phyloP scores from a whole-genome alignment of 495 filamentous ascomycete species.

The Letharia columbiana region DNA sequence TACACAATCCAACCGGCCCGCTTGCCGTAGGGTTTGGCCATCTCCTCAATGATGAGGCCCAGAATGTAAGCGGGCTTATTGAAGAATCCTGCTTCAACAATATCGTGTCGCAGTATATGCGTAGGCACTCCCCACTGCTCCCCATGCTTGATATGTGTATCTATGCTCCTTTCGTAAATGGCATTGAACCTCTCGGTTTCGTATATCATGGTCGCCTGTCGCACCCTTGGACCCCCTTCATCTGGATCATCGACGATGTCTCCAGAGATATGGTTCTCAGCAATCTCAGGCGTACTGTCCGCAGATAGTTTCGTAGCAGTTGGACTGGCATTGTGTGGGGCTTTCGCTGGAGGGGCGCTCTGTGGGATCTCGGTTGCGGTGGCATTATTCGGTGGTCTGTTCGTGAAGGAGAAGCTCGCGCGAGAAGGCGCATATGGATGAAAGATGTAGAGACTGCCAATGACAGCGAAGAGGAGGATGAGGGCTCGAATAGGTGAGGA shows the following conservation, averaged over 20 bases:
- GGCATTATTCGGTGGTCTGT: not conserved
- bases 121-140: slow-evolving; percentile 33
- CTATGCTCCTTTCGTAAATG: slow-evolving; percentile 36
- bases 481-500: not conserved
- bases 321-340: not conserved
- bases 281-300: not conserved
- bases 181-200: slow-evolving; percentile 17
- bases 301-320: not conserved
- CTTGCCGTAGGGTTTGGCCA: slow-evolving; percentile 32
- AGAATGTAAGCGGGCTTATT: slow-evolving; percentile 39
- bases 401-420: not conserved
- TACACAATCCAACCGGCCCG: slow-evolving; percentile 41
- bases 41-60: slow-evolving; percentile 35
- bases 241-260: slow-evolving; percentile 2
- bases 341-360: not conserved
- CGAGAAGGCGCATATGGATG: not conserved
- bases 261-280: not conserved
- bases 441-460: slow-evolving; percentile 1
- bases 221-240: slow-evolving; percentile 13
- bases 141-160: slow-evolving; percentile 35
- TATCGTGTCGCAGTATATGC: slow-evolving; percentile 33
- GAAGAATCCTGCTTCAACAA: slow-evolving; percentile 30
- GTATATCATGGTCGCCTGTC: slow-evolving; percentile 18
- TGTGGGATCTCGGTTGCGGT: not conserved
- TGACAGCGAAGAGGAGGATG: not conserved